Evolutionary conservation across 495 filamentous ascomycete species (phyloP).

Genomic region (Articulospora tetracladia): DNA sequence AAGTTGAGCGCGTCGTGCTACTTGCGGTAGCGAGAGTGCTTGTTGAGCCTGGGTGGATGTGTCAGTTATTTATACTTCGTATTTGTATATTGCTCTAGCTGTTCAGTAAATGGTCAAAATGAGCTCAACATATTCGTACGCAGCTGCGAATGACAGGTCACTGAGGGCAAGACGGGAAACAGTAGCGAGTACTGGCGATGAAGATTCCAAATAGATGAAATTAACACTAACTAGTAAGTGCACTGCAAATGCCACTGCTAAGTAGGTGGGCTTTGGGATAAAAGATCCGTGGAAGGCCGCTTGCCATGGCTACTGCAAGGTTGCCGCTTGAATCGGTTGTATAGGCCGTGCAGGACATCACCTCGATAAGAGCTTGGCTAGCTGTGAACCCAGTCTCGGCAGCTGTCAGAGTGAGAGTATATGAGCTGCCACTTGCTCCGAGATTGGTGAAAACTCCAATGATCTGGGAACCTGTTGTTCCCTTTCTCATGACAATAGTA

Average conservation of each 20-base stretch:
- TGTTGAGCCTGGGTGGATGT: constrained; percentile 5
- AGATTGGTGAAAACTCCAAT: constrained; percentile 59
- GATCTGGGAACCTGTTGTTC: constrained; percentile 46
- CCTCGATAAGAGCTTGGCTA: constrained; percentile 39
- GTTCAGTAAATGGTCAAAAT: no score
- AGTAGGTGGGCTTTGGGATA: constrained; percentile 34
- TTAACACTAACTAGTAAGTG: constrained; percentile 22
- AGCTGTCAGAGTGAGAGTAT: constrained; percentile 43
- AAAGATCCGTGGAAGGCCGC: constrained; percentile 49
- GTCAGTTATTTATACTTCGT: neutral
- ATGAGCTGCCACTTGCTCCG: constrained; percentile 41
- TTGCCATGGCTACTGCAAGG: constrained; percentile 40
- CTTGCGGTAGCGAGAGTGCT: constrained; percentile 4
- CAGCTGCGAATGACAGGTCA: no score
- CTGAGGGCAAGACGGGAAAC: neutral
- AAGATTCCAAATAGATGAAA: neutral
- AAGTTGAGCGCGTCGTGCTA: constrained; percentile 28
- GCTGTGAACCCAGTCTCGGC: constrained; percentile 34
- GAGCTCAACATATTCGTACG: no score
- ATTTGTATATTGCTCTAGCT: no score
- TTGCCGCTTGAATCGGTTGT: constrained; percentile 40
- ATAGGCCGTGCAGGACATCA: constrained; percentile 43
- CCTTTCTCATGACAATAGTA: constrained; percentile 65
- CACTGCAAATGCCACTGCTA: constrained; percentile 37
- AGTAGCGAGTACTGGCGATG: neutral